Conservation (phyloP, 208 protist species). For the Polymyxa betae region DNA sequence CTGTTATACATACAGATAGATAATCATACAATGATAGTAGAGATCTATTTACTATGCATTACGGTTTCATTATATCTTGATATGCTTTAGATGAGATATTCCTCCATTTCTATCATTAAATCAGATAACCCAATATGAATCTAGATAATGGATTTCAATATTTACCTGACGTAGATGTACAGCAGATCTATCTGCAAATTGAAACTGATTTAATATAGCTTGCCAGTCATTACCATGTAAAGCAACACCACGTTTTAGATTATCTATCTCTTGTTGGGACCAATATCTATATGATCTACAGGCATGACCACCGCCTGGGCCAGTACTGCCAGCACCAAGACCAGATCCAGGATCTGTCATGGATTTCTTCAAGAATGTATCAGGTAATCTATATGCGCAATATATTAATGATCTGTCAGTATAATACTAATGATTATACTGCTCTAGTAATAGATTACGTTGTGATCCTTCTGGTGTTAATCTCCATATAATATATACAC, state of each 20-base stretch:
- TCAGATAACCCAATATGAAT: not conserved
- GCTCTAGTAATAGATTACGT: not conserved
- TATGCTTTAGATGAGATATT: constrained; percentile 1
- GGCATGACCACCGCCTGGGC: no score
- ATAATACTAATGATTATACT: not conserved
- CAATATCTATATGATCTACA: constrained; percentile 5
- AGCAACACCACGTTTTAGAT: not conserved
- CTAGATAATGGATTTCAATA: not conserved
- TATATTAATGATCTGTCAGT: not conserved
- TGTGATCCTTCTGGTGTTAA: constrained; percentile 3
- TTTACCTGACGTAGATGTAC: constrained; percentile 16
- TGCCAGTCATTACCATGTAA: constrained; percentile 20
- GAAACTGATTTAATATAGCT: not conserved
- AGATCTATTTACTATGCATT: not conserved
- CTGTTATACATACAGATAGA: no score
- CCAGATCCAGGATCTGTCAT: no score
- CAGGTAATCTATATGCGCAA: not conserved
- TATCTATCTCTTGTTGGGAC: constrained; percentile 31
- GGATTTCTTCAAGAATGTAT: not conserved
- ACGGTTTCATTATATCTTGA: not conserved
- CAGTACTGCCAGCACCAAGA: not conserved
- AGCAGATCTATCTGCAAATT: not conserved
- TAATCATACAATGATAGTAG: not conserved
- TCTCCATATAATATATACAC: constrained; percentile 33
- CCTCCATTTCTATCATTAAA: constrained; percentile 42